Percentiles rank a stretch among this genome's conserved stretches.
These are phyloP conservation scores for Trifolium repens DNA, from an alignment of 306 rosid species.

Conservation along the genomic window DNA sequence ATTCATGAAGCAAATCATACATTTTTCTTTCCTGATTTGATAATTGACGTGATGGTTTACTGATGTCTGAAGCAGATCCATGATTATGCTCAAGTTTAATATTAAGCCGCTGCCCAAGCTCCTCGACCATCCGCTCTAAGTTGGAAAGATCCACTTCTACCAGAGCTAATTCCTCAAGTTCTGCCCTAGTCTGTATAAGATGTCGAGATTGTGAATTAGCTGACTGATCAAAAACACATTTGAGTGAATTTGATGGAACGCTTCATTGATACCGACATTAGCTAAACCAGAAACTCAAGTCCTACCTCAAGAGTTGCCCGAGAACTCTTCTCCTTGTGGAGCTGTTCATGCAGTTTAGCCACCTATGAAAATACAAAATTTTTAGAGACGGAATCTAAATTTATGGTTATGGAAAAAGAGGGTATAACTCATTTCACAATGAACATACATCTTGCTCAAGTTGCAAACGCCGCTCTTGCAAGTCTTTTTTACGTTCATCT, in stretches of 20 bases:
- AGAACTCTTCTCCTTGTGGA: constrained; percentile 71
- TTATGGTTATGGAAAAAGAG: constrained; percentile 26
- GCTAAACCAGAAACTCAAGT: constrained; percentile 50
- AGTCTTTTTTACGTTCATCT: constrained; percentile 59
- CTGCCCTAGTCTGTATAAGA: constrained; percentile 67
- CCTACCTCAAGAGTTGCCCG: constrained; percentile 69
- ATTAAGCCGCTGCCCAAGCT: constrained; percentile 65
- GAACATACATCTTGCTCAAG: constrained; percentile 84
- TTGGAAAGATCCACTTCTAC: constrained; percentile 62
- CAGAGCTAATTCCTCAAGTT: constrained; percentile 68
- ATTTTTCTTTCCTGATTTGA: constrained; percentile 48
- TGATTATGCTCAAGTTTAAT: constrained; percentile 47
- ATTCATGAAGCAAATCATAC: constrained; percentile 44
- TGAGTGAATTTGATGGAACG: constrained; percentile 44
- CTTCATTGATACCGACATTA: constrained; percentile 48
- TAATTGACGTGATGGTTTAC: constrained; percentile 34
- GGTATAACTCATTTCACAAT: constrained; percentile 27
- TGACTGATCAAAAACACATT: constrained; percentile 38
- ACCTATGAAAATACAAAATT: constrained; percentile 54
- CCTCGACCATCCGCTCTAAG: constrained; percentile 63
- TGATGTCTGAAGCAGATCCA: constrained; percentile 38
- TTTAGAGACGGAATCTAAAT: constrained; percentile 34
- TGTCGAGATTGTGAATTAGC: constrained; percentile 36
- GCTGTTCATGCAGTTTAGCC: constrained; percentile 69
- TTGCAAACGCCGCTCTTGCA: constrained; percentile 71